These are phyloP conservation scores for Globisporangium sylvaticum DNA, from an alignment of 352 stramenopile species.

Conservation along the genomic window DNA sequence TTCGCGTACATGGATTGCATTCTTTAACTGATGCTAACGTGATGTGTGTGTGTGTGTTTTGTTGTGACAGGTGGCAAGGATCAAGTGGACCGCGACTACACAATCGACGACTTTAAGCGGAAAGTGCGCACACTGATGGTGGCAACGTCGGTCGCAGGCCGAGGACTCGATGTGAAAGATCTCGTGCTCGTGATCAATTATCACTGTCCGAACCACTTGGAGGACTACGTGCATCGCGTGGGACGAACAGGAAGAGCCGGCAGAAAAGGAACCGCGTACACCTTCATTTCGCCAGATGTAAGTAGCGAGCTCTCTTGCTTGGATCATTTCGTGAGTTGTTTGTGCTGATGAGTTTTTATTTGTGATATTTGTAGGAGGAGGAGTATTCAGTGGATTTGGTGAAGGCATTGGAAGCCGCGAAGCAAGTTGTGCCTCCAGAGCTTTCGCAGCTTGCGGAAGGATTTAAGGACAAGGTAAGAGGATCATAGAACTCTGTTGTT, in stretches of 20 bases:
- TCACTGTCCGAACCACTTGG: conserved; percentile 98
- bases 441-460: conserved; percentile 89
- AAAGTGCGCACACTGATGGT: conserved; percentile 92
- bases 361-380: conserved; percentile 78
- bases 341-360: conserved; percentile 1
- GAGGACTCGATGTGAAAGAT: conserved; percentile 98
- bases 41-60: conserved; percentile 13
- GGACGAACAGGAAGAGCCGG: conserved; percentile 94
- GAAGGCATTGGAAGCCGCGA: conserved; percentile 91
- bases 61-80: conserved; percentile 91
- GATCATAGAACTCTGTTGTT: background rate
- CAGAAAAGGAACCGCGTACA: conserved; percentile 97
- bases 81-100: conserved; percentile 98
- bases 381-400: conserved; percentile 97
- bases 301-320: conserved; percentile 13
- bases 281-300: conserved; percentile 96
- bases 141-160: conserved; percentile 94
- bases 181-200: conserved; percentile 99
- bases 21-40: background rate
- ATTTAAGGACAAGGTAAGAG: conserved; percentile 93
- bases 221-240: conserved; percentile 99
- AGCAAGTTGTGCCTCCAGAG: conserved; percentile 78
- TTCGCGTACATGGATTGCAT: too few relatives aligned
- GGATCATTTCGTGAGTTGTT: conserved; percentile 7
- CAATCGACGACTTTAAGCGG: conserved; percentile 98